Percentiles rank a stretch among this genome's conserved stretches.
These are phyloP conservation scores for Chloris gayana DNA, from an alignment of 176 grass and related monocot genomes.

Conservation along the genomic window DNA sequence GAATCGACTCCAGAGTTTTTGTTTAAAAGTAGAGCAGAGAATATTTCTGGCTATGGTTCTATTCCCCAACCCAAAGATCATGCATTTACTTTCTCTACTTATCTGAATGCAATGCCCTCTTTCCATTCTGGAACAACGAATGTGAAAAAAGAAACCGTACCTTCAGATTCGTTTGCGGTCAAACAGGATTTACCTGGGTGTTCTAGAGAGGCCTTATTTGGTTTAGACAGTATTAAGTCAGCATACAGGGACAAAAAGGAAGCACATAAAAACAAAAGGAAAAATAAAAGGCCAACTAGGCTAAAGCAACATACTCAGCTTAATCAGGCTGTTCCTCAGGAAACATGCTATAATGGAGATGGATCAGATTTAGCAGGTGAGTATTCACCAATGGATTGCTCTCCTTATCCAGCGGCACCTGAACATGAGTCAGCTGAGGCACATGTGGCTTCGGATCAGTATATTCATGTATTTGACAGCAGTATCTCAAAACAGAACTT, in stretches of 20 bases:
- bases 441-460: neutral
- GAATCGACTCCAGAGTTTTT: conserved; percentile 35
- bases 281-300: conserved; percentile 59
- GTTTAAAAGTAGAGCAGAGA: conserved; percentile 45
- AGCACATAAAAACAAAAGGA: conserved; percentile 56
- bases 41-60: conserved; percentile 19
- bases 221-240: conserved; percentile 46
- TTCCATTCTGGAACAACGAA: conserved; percentile 47
- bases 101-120: conserved; percentile 32
- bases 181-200: conserved; percentile 46
- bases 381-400: conserved; percentile 94
- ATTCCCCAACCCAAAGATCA: conserved; percentile 39
- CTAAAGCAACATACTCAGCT: conserved; percentile 43
- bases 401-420: conserved; percentile 55
- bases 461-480: neutral
- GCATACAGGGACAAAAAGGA: conserved; percentile 62
- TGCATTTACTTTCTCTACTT: conserved; percentile 28
- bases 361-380: conserved; percentile 49
- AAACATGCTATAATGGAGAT: conserved; percentile 35
- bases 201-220: conserved; percentile 64
- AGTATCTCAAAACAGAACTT: conserved; percentile 40
- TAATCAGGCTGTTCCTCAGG: conserved; percentile 41
- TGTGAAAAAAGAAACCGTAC: conserved; percentile 11
- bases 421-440: conserved; percentile 53
- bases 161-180: conserved; percentile 38